Evolutionary conservation across 768 basidiomycete species (phyloP), one percentile per base, ranked within the genome.

Genomic region (Pleurotus sapidus): DNA sequence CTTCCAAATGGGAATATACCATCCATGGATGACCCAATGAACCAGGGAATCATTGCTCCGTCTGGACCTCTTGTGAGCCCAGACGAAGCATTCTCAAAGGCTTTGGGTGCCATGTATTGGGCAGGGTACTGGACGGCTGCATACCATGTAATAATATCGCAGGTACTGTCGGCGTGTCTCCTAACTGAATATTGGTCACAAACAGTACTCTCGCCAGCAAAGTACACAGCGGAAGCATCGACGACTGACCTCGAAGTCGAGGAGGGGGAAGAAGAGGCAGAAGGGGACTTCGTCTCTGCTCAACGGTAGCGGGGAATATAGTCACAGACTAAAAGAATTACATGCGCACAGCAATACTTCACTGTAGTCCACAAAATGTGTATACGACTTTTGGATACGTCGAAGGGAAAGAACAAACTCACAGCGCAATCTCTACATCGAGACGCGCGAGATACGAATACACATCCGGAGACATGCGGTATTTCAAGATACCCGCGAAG

Each of bases 381-480:
- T 59, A 56, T 50, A 24, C 27, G 25, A 12, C 25, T 17, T 49
- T 30, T 43, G 20, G 25, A n/a, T 11, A 50, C 27, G 43, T 34
- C 11, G 11, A 34, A 9, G 30, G 11, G 30, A 34, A 34, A 34
- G 8, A 34, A 34, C 30, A 34, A 34, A 34, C 30, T 34, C 67
- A 91, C 65, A 92, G 75, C 18, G 90, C 88, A 62, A 92, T 89
- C 72, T 92, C 91, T 1, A 95, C 92, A 62, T 95, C 93, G 61
- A 93, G 66, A 57, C 91, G 77, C 11, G 91, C 90, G 55, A 96
- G 77, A 69, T 95, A 92, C 30, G 88, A 88, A 73, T 95, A 94
- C 59, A 94, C 87, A 67, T 96, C 93, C 18, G 89, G 86, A 30
- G 89, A 89, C 85, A 97, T 87, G 59, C 93, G 83, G 69, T 95